Percentiles rank a stretch among this genome's conserved stretches.
phyloP scores from a whole-genome alignment of 164 flowering plant species.

The Vitis amurensis region DNA sequence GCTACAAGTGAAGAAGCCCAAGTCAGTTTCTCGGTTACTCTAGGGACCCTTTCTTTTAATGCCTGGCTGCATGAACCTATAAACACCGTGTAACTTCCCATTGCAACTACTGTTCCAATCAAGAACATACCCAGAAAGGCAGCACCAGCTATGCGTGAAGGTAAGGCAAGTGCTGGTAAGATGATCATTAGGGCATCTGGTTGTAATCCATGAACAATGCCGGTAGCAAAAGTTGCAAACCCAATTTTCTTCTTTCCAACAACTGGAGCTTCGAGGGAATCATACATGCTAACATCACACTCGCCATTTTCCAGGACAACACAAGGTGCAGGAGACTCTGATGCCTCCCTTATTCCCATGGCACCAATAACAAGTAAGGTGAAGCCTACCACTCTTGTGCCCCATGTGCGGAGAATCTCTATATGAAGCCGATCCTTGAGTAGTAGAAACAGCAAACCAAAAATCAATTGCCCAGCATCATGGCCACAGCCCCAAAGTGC shows the following conservation, averaged over 20 bases:
- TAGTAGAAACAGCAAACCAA: constrained; percentile 80
- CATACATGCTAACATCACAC: constrained; percentile 57
- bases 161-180: constrained; percentile 94
- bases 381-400: constrained; percentile 87
- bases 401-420: constrained; percentile 88
- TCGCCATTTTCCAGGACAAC: constrained; percentile 81
- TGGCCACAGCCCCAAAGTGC: constrained; percentile 99
- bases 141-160: constrained; percentile 90
- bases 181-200: constrained; percentile 97
- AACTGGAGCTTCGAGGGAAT: constrained; percentile 42
- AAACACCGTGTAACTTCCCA: constrained; percentile 95
- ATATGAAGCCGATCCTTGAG: constrained; percentile 90
- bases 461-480: constrained; percentile 91
- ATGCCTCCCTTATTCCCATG: constrained; percentile 89
- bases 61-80: constrained; percentile 93
- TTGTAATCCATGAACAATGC: constrained; percentile 92
- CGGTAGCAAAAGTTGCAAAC: constrained; percentile 97
- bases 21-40: constrained; percentile 92
- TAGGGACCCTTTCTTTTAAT: constrained; percentile 80
- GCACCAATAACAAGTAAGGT: constrained; percentile 89
- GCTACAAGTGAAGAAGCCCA: constrained; percentile 97
- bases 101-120: constrained; percentile 85
- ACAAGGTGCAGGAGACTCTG: constrained; percentile 71
- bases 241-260: constrained; percentile 77
- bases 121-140: constrained; percentile 90